Conservation (phyloP, 805 yeast species). For the Candida hispaniensis region DNA sequence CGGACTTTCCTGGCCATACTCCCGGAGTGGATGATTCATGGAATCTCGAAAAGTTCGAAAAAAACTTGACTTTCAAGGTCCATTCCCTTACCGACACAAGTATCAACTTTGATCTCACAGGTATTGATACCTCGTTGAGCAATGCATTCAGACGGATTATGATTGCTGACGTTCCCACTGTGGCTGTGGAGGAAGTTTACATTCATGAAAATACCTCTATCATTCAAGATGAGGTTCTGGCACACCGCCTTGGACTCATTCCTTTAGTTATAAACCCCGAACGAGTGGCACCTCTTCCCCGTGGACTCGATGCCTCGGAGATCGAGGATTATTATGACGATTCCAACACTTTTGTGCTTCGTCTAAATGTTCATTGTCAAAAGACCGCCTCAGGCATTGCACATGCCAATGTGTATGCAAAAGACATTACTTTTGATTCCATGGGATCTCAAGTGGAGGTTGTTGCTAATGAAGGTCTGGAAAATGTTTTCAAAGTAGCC, state of each 20-base stretch:
- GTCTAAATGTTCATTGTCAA: slow-evolving; percentile 73
- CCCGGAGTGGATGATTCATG: slow-evolving; percentile 59
- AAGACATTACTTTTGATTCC: slow-evolving; percentile 81
- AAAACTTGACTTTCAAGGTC: slow-evolving; percentile 53
- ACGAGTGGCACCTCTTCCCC: slow-evolving; percentile 59
- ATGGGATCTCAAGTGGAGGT: slow-evolving; percentile 74
- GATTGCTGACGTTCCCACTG: slow-evolving; percentile 94
- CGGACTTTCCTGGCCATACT: slow-evolving; percentile 85
- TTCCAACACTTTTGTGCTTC: slow-evolving; percentile 80
- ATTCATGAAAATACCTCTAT: slow-evolving; percentile 92
- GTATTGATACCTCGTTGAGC: slow-evolving; percentile 84
- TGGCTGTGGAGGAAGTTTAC: slow-evolving; percentile 87
- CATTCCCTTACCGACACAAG: slow-evolving; percentile 46
- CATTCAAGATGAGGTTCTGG: slow-evolving; percentile 92
- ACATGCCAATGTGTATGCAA: slow-evolving; percentile 80
- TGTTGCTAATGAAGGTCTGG: slow-evolving; percentile 47
- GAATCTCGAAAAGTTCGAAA: slow-evolving; percentile 72
- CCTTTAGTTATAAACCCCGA: slow-evolving; percentile 92
- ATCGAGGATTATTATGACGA: slow-evolving; percentile 20
- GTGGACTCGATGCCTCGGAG: slow-evolving; percentile 18
- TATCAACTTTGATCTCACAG: slow-evolving; percentile 78
- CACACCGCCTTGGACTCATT: slow-evolving; percentile 87
- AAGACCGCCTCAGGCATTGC: slow-evolving; percentile 73
- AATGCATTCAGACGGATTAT: slow-evolving; percentile 95
- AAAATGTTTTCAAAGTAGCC: slow-evolving; percentile 43